Base-by-base conservation (phyloP, 2,329 filamentous ascomycete genomes). In the Ceratocystis variospora region DNA sequence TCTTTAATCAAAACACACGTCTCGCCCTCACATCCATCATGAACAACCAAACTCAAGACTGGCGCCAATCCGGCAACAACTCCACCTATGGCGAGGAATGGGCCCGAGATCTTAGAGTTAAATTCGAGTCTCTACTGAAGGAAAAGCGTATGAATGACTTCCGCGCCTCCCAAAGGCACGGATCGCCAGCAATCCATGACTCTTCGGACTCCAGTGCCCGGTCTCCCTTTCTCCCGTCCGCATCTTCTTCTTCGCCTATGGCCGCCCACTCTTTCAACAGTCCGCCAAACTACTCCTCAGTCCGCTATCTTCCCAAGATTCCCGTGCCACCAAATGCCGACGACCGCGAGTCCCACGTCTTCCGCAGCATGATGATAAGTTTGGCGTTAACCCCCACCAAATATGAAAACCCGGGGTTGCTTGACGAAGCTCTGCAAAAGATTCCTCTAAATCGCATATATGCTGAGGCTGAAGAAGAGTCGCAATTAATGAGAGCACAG, bases 401-500 rank as follows among this genome's bases (percentile, higher is more conserved):
- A 74, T 99, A 96, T 78, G 94, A 99, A 76, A 97, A 99, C 75
- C 93, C 94, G 0, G 94, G 94, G 45, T 79, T 97, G 10, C 79
- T 99, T 64, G 94, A 99, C 74, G 93, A 97, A 75, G 94, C 93
- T 3, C 79, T 99, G 19, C 85, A 89, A 69, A 85, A 86, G 46
- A 90, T 99, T 62, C 93, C 93, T 0, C 79, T 97, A 37, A 90
- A 96, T 73, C 85, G 90, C 71, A 90, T 99, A 71, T 97, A 97
- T 76, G 83, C 87, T 70, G 91, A 96, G 74, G 94, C 94, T 64
- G 91, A 97, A 74, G 93, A 97, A 74, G 92, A 97, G 76, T 86
- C 84, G 70, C 90, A 96, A 74, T 86, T 96, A 37, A 80, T 96
- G 71, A 85, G 88, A 73, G 94, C 90, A 44, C 87, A 96, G 75